A percentile compares a stretch with the other conserved stretches of the same genome.
phyloP scores from a whole-genome alignment of 2,329 filamentous ascomycete species.

The Epichloe aotearoae region DNA sequence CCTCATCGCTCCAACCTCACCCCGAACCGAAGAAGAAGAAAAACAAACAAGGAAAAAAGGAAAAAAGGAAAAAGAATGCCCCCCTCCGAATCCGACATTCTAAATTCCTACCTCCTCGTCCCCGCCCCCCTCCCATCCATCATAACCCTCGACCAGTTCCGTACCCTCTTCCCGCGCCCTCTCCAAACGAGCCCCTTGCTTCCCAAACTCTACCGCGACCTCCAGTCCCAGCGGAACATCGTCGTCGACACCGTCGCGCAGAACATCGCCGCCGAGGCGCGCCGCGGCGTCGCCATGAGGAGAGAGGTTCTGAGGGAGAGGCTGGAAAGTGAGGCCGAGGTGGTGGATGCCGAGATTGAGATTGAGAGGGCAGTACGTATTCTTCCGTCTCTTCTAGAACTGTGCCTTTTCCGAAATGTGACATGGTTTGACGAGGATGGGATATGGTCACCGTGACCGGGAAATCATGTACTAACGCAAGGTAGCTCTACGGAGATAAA shows the following conservation, averaged over 20 bases:
- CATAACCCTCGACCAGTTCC: constrained; percentile 62
- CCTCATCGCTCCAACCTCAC: too few species aligned
- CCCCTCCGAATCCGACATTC: constrained; percentile 63
- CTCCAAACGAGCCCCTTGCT: constrained; percentile 54
- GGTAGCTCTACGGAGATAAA: constrained; percentile 43
- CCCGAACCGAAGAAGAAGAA: background rate
- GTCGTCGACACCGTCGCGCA: constrained; percentile 53
- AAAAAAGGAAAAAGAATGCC: constrained; percentile 15
- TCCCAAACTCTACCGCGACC: constrained; percentile 60
- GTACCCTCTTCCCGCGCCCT: constrained; percentile 57
- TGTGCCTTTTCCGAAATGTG: too few species aligned
- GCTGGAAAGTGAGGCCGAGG: constrained; percentile 35
- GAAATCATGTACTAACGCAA: background rate
- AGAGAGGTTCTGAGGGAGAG: constrained; percentile 42
- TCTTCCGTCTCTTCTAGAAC: background rate
- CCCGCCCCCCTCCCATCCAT: constrained; percentile 66
- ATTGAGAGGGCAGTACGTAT: constrained; percentile 42
- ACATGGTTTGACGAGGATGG: too few species aligned
- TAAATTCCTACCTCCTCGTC: constrained; percentile 64
- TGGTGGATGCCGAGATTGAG: constrained; percentile 49
- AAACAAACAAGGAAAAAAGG: background rate
- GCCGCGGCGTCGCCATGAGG: constrained; percentile 43
- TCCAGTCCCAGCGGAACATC: constrained; percentile 60
- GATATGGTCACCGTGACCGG: too few species aligned
- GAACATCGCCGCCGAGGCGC: constrained; percentile 53